A percentile compares a stretch with the other conserved stretches of the same genome.
Conservation (phyloP, 352 stramenopile genomes). For the Phytophthora pini region DNA sequence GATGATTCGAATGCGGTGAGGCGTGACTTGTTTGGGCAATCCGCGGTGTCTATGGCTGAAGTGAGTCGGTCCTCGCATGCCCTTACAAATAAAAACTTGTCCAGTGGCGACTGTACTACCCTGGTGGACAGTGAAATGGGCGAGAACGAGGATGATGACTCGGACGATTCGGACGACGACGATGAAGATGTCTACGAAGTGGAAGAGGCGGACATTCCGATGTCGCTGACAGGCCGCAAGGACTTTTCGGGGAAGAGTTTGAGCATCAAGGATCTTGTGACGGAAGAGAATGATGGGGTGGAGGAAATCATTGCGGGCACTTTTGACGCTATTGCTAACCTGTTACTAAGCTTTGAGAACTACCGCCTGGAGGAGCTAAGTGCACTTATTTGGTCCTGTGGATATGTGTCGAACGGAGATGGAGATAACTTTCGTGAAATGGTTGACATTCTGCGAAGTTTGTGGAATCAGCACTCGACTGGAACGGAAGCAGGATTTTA, state of each 20-base stretch:
- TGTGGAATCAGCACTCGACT: slow-evolving; percentile 37
- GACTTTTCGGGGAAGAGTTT: slow-evolving; percentile 32
- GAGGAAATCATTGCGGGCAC: slow-evolving; percentile 74
- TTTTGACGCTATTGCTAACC: slow-evolving; percentile 60
- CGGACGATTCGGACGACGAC: slow-evolving; percentile 40
- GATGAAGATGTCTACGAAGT: slow-evolving; percentile 55
- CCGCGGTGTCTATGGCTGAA: slow-evolving; percentile 54
- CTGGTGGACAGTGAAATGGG: slow-evolving; percentile 30
- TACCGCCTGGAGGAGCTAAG: slow-evolving; percentile 69
- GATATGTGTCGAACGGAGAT: slow-evolving; percentile 38
- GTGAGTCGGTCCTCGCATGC: slow-evolving; percentile 39
- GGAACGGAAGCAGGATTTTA: slow-evolving; percentile 46
- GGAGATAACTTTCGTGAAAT: slow-evolving; percentile 44
- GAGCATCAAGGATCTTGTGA: slow-evolving; percentile 60
- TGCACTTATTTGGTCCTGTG: slow-evolving; percentile 73
- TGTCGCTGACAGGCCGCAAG: slow-evolving; percentile 53
- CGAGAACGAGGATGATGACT: slow-evolving; percentile 52
- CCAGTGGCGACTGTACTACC: slow-evolving; percentile 25
- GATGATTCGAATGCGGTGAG: slow-evolving; percentile 45
- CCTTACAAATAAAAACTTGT: slow-evolving; percentile 22
- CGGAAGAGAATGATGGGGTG: slow-evolving; percentile 53
- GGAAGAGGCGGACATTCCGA: slow-evolving; percentile 52
- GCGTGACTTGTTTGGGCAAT: slow-evolving; percentile 78
- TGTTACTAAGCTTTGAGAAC: slow-evolving; percentile 62
- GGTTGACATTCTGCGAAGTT: slow-evolving; percentile 57